phyloP scores from a whole-genome alignment of 805 yeast genomes.

The Pichia nakasei region DNA sequence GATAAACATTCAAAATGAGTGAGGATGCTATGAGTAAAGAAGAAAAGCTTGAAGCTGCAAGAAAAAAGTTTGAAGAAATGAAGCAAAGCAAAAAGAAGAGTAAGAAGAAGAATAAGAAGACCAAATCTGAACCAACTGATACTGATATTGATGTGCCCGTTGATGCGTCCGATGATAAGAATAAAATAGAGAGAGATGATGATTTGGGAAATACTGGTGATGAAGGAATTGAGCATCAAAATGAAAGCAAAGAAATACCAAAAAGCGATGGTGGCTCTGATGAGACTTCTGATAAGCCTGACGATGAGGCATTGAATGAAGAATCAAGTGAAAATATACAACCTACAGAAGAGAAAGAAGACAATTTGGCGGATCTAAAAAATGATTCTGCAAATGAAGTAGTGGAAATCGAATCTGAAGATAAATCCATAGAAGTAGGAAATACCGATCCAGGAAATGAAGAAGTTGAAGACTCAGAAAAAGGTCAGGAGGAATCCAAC shows the following conservation, averaged over 20 bases:
- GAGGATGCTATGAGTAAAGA: constrained; percentile 26
- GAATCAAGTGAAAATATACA: constrained; percentile 2
- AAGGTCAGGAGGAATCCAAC: neutral
- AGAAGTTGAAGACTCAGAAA: no score
- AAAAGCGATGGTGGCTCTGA: no score
- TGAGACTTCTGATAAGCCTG: no score
- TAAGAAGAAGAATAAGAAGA: constrained; percentile 15
- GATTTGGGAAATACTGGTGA: neutral
- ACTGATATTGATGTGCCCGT: constrained; percentile 3
- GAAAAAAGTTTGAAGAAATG: constrained; percentile 28
- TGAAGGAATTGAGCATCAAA: neutral
- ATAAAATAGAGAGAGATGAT: constrained; percentile 4
- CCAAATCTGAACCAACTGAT: neutral
- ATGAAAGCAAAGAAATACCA: constrained; percentile 1
- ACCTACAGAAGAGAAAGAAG: no score
- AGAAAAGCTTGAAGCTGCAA: constrained; percentile 28
- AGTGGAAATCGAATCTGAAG: neutral
- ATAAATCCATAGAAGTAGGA: neutral
- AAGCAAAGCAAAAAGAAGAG: constrained; percentile 25
- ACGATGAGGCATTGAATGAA: neutral
- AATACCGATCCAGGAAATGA: no score
- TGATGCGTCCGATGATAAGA: neutral
- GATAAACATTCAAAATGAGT: constrained; percentile 3
- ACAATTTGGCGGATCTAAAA: no score
- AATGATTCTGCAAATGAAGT: constrained; percentile 1